Percentiles rank a stretch among this genome's conserved stretches.
Evolutionary conservation across 768 basidiomycete genomes (phyloP).

Genomic region (Coprinopsis cinerea): DNA sequence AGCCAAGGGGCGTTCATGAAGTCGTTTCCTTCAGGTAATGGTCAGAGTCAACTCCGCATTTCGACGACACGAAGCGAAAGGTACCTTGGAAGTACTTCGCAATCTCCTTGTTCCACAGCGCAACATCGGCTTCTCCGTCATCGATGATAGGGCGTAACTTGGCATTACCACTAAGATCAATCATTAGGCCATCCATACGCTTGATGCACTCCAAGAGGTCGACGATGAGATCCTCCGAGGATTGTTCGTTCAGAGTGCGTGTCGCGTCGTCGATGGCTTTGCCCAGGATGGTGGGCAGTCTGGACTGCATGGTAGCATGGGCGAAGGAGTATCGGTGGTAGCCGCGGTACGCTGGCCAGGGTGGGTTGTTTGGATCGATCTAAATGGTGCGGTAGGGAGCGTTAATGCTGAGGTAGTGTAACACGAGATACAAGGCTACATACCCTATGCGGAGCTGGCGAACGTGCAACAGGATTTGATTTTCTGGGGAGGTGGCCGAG

Average conservation of each 20-base stretch:
- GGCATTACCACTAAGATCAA: conserved; percentile 75
- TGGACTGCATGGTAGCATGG: conserved; percentile 93
- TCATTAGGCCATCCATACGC: conserved; percentile 87
- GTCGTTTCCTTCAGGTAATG: conserved; percentile 84
- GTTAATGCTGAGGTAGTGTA: conserved; percentile 6
- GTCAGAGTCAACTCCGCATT: not conserved
- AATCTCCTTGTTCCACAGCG: conserved; percentile 96
- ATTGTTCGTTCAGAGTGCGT: conserved; percentile 82
- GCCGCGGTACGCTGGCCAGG: conserved; percentile 76
- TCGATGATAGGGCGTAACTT: conserved; percentile 86
- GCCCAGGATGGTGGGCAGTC: conserved; percentile 90
- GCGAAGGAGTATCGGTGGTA: conserved; percentile 82
- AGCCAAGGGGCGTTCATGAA: conserved; percentile 97
- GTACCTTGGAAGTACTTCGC: conserved; percentile 88
- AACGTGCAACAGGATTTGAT: conserved; percentile 63
- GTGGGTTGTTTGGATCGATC: conserved; percentile 82
- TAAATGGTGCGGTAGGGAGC: conserved; percentile 16
- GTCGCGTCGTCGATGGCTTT: conserved; percentile 93
- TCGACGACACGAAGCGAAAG: not conserved
- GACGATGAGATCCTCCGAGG: conserved; percentile 72
- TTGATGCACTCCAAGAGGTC: conserved; percentile 85
- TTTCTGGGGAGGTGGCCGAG: conserved; percentile 72
- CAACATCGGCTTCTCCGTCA: conserved; percentile 87
- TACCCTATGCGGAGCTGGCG: conserved; percentile 72
- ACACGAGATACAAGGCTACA: conserved; percentile 17